Percentiles rank a stretch among this genome's conserved stretches.
Conservation (phyloP, 1,284 basidiomycete species). For the Volvariella surrecta region DNA sequence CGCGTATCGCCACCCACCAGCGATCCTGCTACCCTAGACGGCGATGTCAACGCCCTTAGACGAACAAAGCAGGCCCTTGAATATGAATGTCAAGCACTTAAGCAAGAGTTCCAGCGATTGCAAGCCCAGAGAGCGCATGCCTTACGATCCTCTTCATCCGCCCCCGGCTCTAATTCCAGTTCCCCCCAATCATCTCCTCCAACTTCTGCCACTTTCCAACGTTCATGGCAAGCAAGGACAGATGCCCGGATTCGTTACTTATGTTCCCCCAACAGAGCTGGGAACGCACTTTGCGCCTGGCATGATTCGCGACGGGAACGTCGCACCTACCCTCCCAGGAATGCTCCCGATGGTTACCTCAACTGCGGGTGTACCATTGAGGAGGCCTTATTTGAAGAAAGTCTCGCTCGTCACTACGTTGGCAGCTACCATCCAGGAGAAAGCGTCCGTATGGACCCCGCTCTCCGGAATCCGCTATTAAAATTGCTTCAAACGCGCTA, state of each 20-base stretch:
- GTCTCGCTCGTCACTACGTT: constrained; percentile 64
- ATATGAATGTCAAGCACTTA: constrained; percentile 15
- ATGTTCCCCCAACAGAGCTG: constrained; percentile 76
- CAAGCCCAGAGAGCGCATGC: constrained; percentile 32
- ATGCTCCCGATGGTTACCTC: constrained; percentile 65
- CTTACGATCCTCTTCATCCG: constrained; percentile 19
- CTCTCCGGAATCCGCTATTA: constrained; percentile 68
- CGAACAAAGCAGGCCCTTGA: constrained; percentile 34
- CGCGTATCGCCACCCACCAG: constrained; percentile 9
- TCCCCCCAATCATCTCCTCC: constrained; percentile 25
- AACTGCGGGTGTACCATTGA: constrained; percentile 79
- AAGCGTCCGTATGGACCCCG: constrained; percentile 79
- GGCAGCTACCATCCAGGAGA: constrained; percentile 78
- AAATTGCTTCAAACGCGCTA: constrained; percentile 62
- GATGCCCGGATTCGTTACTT: constrained; percentile 60
- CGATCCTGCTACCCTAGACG: constrained; percentile 14
- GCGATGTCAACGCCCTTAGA: constrained; percentile 23
- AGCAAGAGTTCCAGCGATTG: not conserved
- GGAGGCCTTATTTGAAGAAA: constrained; percentile 79
- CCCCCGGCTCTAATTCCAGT: constrained; percentile 15
- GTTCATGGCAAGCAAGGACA: constrained; percentile 61
- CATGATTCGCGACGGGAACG: constrained; percentile 79
- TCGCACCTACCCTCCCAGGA: constrained; percentile 66
- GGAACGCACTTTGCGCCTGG: constrained; percentile 81
- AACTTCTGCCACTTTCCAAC: constrained; percentile 39